Evolutionary conservation across 345 rosid species (phyloP).

Genomic region (Schrenkiella parvula): DNA sequence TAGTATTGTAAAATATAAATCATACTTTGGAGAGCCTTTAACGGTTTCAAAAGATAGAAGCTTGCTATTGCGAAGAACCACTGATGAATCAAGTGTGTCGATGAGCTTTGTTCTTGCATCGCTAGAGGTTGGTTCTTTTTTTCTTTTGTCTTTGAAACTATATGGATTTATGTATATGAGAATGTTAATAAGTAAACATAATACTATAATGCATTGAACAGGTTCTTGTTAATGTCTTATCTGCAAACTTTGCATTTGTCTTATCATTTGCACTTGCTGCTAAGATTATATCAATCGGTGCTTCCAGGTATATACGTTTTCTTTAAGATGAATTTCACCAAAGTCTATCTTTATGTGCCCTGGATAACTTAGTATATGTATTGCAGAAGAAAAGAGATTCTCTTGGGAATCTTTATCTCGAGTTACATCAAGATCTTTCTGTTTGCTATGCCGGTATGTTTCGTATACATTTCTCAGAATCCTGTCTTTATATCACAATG

Average conservation of each 20-base stretch:
- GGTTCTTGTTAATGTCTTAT: constrained; percentile 54
- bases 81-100: constrained; percentile 41
- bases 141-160: neutral
- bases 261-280: constrained; percentile 40
- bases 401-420: constrained; percentile 57
- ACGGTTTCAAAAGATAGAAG: constrained; percentile 47
- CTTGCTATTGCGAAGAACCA: constrained; percentile 40
- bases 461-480: neutral
- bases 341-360: neutral
- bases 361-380: neutral
- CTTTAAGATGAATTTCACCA: neutral
- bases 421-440: constrained; percentile 75
- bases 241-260: constrained; percentile 59
- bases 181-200: neutral
- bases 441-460: constrained; percentile 61
- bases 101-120: constrained; percentile 28
- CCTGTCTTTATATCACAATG: neutral
- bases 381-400: constrained; percentile 41
- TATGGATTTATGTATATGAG: neutral
- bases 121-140: constrained; percentile 1
- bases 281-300: constrained; percentile 30
- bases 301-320: constrained; percentile 42
- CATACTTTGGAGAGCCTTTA: constrained; percentile 39
- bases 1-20: neutral
- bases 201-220: constrained; percentile 18